Evolutionary conservation across 2,329 filamentous ascomycete genomes (phyloP).

Genomic region (Calonectria pseudoturangicola): DNA sequence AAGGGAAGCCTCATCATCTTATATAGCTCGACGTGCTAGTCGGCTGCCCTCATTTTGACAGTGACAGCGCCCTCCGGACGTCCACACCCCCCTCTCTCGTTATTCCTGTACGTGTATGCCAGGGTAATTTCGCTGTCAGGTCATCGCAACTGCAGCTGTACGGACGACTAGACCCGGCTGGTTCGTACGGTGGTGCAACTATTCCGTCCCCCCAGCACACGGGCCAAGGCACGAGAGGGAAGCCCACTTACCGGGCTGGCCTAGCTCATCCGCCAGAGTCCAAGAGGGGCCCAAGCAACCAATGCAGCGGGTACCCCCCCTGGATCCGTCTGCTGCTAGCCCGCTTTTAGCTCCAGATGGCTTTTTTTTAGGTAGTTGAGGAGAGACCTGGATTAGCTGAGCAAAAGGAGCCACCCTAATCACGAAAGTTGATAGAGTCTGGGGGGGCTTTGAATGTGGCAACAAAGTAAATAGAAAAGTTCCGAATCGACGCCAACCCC

Average conservation of each 20-base stretch:
- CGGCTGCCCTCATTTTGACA: neutral
- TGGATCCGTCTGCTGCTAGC: conserved; percentile 20
- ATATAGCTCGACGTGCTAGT: conserved; percentile 30
- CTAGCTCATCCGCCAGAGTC: conserved; percentile 28
- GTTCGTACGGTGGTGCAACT: conserved; percentile 10
- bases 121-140: conserved; percentile 19
- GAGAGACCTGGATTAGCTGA: neutral
- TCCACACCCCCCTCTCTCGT: neutral
- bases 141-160: neutral
- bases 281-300: conserved; percentile 23
- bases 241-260: conserved; percentile 9
- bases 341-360: conserved; percentile 20
- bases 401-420: neutral
- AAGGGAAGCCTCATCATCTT: conserved; percentile 21
- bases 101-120: neutral
- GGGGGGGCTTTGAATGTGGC: neutral
- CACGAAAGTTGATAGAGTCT: conserved; percentile 2
- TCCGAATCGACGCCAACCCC: conserved; percentile 3
- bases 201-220: neutral
- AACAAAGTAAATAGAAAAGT: neutral
- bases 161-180: neutral
- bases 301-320: conserved; percentile 7
- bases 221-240: conserved; percentile 1
- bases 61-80: neutral
- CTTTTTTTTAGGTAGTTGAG: neutral